Evolutionary conservation across 768 basidiomycete genomes (phyloP).

Genomic region (Goffeauzyma gilvescens): DNA sequence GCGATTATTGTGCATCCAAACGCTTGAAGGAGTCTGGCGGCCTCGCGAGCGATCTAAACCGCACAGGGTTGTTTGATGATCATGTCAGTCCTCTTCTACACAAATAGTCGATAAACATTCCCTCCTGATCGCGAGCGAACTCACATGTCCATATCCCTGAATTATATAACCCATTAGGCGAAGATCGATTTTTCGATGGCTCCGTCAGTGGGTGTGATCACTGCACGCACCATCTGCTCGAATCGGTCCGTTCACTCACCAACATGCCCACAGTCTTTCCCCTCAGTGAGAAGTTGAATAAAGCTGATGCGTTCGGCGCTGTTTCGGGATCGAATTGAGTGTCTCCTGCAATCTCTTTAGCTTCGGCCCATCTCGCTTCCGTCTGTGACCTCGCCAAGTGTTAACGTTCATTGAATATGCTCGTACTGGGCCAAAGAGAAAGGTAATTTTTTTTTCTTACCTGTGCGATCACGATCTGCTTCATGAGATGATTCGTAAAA

Average conservation of each 20-base stretch:
- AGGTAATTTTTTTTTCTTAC: too few species aligned
- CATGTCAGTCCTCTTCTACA: background rate
- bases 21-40: slow-evolving; percentile 23
- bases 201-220: background rate
- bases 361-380: slow-evolving; percentile 14
- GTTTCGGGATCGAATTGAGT: too few species aligned
- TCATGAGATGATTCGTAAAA: slow-evolving; percentile 18
- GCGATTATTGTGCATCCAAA: slow-evolving; percentile 27
- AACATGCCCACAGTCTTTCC: slow-evolving; percentile 31
- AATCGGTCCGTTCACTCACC: slow-evolving; percentile 12
- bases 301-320: slow-evolving; percentile 7
- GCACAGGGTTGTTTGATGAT: background rate
- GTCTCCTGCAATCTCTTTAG: slow-evolving; percentile 11
- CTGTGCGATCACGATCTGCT: slow-evolving; percentile 14
- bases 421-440: background rate
- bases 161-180: background rate
- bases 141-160: slow-evolving; percentile 25
- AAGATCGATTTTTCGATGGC: too few species aligned
- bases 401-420: background rate
- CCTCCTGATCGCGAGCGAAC: background rate
- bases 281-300: slow-evolving; percentile 16
- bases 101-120: too few species aligned
- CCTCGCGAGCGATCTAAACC: slow-evolving; percentile 22
- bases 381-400: slow-evolving; percentile 7
- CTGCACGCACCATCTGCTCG: background rate